Percentiles rank a stretch among this genome's conserved stretches.
Conservation (phyloP, 805 yeast species). For the Yamadazyma sp. region DNA sequence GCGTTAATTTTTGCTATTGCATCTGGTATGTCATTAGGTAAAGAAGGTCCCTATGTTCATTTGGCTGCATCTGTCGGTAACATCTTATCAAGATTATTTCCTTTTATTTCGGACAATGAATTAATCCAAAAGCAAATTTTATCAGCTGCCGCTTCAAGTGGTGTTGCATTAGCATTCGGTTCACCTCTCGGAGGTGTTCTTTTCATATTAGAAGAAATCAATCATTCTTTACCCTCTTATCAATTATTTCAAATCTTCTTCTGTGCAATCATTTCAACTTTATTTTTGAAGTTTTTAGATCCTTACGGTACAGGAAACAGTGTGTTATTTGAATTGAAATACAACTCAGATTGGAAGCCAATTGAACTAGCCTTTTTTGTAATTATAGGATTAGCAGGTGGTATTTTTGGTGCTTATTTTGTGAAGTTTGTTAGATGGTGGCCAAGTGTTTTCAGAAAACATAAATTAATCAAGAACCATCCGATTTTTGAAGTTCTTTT, state of each 20-base stretch:
- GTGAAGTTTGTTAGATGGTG: conserved; percentile 47
- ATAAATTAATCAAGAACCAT: conserved; percentile 27
- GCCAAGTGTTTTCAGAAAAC: conserved; percentile 36
- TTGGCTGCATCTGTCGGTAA: conserved; percentile 59
- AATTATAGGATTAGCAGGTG: conserved; percentile 51
- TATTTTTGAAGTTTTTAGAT: conserved; percentile 49
- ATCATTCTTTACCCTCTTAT: conserved; percentile 51
- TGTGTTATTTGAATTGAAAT: conserved; percentile 50
- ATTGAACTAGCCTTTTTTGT: conserved; percentile 45
- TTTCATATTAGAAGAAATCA: conserved; percentile 55
- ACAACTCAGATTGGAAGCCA: conserved; percentile 50
- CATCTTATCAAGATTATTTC: conserved; percentile 45
- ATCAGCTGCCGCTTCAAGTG: conserved; percentile 57
- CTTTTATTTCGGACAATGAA: conserved; percentile 46
- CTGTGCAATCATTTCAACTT: conserved; percentile 52
- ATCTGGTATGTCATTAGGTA: conserved; percentile 55
- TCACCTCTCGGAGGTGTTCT: conserved; percentile 59
- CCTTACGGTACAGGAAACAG: conserved; percentile 62
- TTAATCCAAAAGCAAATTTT: conserved; percentile 49
- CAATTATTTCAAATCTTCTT: conserved; percentile 53
- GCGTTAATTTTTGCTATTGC: conserved; percentile 53
- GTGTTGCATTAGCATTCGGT: conserved; percentile 61
- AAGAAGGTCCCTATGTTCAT: conserved; percentile 64
- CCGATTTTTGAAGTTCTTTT: conserved; percentile 46
- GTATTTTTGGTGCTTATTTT: conserved; percentile 50